A percentile compares a stretch with the other conserved stretches of the same genome.
These are phyloP conservation scores for Guadua angustifolia DNA, from an alignment of 176 grass and related monocot species.

Conservation along the genomic window DNA sequence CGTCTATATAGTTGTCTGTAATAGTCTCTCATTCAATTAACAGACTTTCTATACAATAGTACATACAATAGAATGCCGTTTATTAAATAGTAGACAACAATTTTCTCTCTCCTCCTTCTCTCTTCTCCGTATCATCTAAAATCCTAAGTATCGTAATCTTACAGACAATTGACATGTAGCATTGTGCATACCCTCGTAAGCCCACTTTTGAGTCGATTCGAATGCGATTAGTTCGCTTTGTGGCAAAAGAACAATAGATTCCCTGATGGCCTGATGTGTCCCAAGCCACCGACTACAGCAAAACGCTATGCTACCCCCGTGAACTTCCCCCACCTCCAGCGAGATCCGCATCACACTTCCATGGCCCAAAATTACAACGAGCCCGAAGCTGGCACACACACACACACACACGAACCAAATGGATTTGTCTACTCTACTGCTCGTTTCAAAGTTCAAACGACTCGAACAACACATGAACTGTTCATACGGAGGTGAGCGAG, in stretches of 20 bases:
- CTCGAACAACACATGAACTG: neutral
- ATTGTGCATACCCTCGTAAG: too few relatives aligned
- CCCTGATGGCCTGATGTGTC: slow-evolving; percentile 20
- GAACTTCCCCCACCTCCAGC: neutral
- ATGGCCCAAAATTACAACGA: slow-evolving; percentile 3
- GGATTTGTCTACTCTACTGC: slow-evolving; percentile 20
- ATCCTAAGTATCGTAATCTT: too few relatives aligned
- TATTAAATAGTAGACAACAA: too few relatives aligned
- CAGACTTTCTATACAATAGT: too few relatives aligned
- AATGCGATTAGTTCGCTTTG: slow-evolving; percentile 27
- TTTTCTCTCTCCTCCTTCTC: too few relatives aligned
- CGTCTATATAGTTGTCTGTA: too few relatives aligned
- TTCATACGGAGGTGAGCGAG: neutral
- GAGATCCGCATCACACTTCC: slow-evolving; percentile 13
- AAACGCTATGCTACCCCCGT: slow-evolving; percentile 11
- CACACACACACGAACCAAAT: slow-evolving; percentile 4
- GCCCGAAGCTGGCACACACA: neutral
- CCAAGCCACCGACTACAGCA: slow-evolving; percentile 37
- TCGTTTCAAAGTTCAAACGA: neutral
- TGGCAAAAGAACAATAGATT: slow-evolving; percentile 50
- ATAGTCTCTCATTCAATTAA: too few relatives aligned
- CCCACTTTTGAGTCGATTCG: slow-evolving; percentile 1
- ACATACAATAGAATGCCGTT: too few relatives aligned
- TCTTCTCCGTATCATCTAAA: too few relatives aligned
- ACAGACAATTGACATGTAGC: too few relatives aligned